phyloP scores from a whole-genome alignment of 345 rosid genomes.

The Limnanthes douglasii region DNA sequence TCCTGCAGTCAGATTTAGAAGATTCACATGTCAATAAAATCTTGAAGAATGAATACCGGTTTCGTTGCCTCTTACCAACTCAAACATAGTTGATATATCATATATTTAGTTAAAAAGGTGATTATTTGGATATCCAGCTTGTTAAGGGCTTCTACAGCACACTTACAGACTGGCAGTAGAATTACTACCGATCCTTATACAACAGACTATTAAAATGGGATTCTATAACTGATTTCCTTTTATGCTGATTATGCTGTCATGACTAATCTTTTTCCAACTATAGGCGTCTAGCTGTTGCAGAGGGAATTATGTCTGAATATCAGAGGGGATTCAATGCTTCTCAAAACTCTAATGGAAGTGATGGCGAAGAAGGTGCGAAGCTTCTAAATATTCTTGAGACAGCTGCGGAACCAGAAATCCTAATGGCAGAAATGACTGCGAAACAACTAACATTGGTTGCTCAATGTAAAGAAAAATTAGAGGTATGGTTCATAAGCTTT shows the following conservation, averaged over 20 bases:
- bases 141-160: too few relatives aligned
- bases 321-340: slow-evolving; percentile 27
- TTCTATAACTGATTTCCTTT: too few relatives aligned
- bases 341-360: slow-evolving; percentile 33
- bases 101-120: too few relatives aligned
- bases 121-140: too few relatives aligned
- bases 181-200: too few relatives aligned
- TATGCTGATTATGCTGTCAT: too few relatives aligned
- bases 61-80: background rate
- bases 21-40: background rate
- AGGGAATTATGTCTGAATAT: slow-evolving; percentile 51
- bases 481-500: slow-evolving; percentile 31
- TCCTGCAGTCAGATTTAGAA: background rate
- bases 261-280: too few relatives aligned
- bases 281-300: slow-evolving; percentile 56
- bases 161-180: too few relatives aligned
- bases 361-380: slow-evolving; percentile 80
- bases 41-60: background rate
- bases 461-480: slow-evolving; percentile 49
- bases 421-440: slow-evolving; percentile 89
- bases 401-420: slow-evolving; percentile 81
- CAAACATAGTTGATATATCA: too few relatives aligned
- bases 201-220: too few relatives aligned
- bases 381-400: slow-evolving; percentile 55
- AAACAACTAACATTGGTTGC: slow-evolving; percentile 67